phyloP scores from a whole-genome alignment of 805 yeast species.

The Ogataea trehalophila region DNA sequence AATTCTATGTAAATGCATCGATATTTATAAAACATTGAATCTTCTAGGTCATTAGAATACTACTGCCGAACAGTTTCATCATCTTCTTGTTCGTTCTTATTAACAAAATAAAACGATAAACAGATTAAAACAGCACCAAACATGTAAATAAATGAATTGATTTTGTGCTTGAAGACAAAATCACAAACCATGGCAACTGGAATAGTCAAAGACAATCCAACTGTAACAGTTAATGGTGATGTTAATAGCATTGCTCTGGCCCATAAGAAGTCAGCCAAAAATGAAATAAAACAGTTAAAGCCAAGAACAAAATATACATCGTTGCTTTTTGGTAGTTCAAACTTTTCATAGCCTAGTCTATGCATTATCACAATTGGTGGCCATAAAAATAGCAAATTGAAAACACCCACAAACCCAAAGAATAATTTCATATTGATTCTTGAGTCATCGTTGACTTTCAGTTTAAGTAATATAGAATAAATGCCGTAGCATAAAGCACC shows the following conservation, averaged over 20 bases:
- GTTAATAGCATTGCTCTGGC: conserved; percentile 91
- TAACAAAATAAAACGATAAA: conserved; percentile 77
- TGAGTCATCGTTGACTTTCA: conserved; percentile 66
- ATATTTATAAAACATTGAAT: not conserved
- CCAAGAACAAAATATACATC: conserved; percentile 50
- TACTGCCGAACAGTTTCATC: conserved; percentile 1
- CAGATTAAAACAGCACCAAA: conserved; percentile 80
- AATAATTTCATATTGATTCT: conserved; percentile 80
- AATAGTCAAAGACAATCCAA: conserved; percentile 87
- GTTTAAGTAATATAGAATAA: conserved; percentile 80
- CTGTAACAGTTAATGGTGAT: conserved; percentile 91
- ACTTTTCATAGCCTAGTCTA: conserved; percentile 56
- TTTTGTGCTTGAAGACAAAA: conserved; percentile 61
- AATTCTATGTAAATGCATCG: not conserved
- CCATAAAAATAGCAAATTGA: conserved; percentile 73
- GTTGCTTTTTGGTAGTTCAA: conserved; percentile 60
- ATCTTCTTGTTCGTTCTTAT: conserved; percentile 71
- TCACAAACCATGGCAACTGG: conserved; percentile 95
- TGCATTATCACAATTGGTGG: conserved; percentile 71
- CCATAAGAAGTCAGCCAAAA: conserved; percentile 91
- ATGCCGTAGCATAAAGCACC: conserved; percentile 92
- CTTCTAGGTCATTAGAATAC: no score
- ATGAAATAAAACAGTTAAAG: conserved; percentile 70
- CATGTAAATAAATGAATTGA: conserved; percentile 57
- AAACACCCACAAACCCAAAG: conserved; percentile 92